Base-by-base conservation (phyloP, 179 eudicot genomes). In the Sideroxylon spinosum region DNA sequence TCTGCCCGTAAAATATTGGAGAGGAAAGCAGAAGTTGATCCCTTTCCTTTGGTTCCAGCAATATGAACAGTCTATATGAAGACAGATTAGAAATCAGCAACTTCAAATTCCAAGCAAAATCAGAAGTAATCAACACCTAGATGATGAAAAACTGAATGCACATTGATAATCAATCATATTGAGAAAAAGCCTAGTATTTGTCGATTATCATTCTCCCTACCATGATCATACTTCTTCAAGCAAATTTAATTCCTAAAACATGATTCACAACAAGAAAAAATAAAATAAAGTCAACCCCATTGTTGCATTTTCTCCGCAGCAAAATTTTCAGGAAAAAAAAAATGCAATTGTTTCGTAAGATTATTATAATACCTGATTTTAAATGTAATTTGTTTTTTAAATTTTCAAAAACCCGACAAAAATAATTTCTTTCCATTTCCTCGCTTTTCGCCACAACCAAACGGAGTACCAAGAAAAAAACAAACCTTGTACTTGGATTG, bases 41-140 rank as follows among this genome's bases (percentile, higher is more conserved):
- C 99, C 87, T 96, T 96, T 75, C 99, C 99, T 86, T 94, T 96
- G 70, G 98, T 92, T 64, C 99, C 99, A 84, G 98, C 99, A 78
- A 96, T 80, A 73, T 96, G 99, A 82, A 96, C 83, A n/a, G 90
- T 81, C 98, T 96, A 82, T 56, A 60, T 10, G 17, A 68, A 26
- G 23, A 12, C 0, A 46, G 11, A 52, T 37, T 49, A 75, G 22
- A 75, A 22, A 73, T 29, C 65, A 52, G 52, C 2, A 20, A 50
- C 7, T 46, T 75, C 48, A 52, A 9, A 52, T 52, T 9, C 56
- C 56, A 52, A 52, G 0, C 12, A 52, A 14, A 10, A 9, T 52
- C 26, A 14, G 44, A 68, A 44, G 12, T 22, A 13, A 59, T 4
- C 55, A 44, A 59, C 63, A 32, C 26, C 76, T 50, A 73, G 17